Conservation (phyloP, 306 rosid genomes). For the Begonia peltatifolia region DNA sequence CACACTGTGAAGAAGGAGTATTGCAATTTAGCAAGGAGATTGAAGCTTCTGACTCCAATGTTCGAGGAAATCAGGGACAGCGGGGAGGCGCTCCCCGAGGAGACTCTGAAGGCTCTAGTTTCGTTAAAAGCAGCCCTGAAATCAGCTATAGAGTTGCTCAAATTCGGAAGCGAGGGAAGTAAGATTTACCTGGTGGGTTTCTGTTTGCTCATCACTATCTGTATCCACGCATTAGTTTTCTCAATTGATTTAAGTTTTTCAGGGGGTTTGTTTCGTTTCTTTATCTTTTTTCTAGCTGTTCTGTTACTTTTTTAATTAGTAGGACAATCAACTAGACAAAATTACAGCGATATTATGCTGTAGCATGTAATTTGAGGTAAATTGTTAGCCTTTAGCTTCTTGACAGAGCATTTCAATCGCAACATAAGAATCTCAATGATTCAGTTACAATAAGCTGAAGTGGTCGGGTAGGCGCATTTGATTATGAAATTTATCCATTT, state of each 20-base stretch:
- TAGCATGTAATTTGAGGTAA: no score
- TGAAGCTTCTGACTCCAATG: constrained; percentile 82
- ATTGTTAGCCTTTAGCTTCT: no score
- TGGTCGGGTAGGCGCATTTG: no score
- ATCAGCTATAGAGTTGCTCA: constrained; percentile 60
- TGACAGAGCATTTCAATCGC: no score
- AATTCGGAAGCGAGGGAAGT: constrained; percentile 73
- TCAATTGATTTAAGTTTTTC: background rate
- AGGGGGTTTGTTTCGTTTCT: background rate
- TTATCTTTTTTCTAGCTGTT: background rate
- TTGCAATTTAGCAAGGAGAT: constrained; percentile 71
- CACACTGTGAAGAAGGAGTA: constrained; percentile 74
- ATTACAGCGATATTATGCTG: no score
- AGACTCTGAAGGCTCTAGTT: constrained; percentile 39
- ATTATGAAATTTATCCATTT: no score
- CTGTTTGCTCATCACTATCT: constrained; percentile 1
- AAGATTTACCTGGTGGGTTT: constrained; percentile 82
- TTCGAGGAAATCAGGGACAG: constrained; percentile 82
- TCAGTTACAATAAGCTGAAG: no score
- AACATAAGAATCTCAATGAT: no score
- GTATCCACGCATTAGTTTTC: constrained; percentile 2
- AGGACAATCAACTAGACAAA: no score
- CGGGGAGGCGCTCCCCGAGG: constrained; percentile 23
- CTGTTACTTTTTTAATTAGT: no score
- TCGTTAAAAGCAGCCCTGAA: constrained; percentile 45